phyloP scores from a whole-genome alignment of 768 basidiomycete genomes.

The Leucosporidium scottii region DNA sequence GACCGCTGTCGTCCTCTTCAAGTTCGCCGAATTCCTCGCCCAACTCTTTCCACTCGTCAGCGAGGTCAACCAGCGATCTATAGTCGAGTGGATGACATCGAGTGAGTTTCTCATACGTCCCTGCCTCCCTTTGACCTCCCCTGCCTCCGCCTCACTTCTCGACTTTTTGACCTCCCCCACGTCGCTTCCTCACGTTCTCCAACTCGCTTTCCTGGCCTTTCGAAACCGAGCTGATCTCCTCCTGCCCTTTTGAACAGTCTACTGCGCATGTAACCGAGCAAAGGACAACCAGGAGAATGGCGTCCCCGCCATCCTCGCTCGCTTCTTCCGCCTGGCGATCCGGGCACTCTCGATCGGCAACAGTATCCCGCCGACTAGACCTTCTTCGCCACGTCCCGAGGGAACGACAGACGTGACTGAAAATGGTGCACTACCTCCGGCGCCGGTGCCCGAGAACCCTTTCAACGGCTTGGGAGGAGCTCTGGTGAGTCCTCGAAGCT shows the following conservation, averaged over 20 bases:
- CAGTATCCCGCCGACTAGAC: too few species aligned
- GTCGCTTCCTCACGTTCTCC: too few species aligned
- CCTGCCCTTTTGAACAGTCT: not conserved
- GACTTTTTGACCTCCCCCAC: too few species aligned
- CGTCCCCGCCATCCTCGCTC: slow-evolving; percentile 5
- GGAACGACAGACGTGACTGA: too few species aligned
- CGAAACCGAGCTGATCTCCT: too few species aligned
- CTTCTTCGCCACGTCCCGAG: too few species aligned
- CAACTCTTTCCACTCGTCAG: slow-evolving; percentile 10
- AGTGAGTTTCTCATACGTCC: not conserved
- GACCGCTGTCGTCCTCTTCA: not conserved
- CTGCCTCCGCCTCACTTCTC: too few species aligned
- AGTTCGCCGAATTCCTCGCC: not conserved
- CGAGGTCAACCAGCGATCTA: not conserved
- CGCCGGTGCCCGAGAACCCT: too few species aligned
- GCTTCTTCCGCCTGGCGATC: slow-evolving; percentile 15
- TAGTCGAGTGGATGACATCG: slow-evolving; percentile 5
- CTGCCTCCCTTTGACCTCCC: not conserved
- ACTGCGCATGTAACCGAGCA: not conserved
- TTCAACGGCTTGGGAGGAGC: too few species aligned
- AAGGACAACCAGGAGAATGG: not conserved
- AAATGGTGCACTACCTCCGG: too few species aligned
- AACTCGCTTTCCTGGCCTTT: too few species aligned
- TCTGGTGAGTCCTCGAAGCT: too few species aligned
- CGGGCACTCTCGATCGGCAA: not conserved